phyloP scores from a whole-genome alignment of 2,329 filamentous ascomycete genomes.

The Colletotrichum sansevieriae region DNA sequence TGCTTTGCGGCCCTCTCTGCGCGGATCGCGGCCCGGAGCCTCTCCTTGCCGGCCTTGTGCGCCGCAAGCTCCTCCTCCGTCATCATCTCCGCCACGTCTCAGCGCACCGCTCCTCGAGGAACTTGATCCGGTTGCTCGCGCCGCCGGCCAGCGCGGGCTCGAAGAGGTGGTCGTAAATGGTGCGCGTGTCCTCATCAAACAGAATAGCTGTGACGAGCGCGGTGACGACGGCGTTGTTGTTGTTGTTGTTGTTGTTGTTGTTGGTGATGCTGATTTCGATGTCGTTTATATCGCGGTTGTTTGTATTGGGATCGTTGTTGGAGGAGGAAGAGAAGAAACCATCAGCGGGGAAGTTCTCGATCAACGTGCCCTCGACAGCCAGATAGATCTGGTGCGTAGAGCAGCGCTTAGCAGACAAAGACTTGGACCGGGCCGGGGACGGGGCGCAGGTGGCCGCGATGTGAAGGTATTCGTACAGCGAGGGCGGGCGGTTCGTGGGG shows the following conservation, averaged over 20 bases:
- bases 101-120: background rate
- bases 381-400: background rate
- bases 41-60: background rate
- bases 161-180: slow-evolving; percentile 2
- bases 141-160: background rate
- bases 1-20: background rate
- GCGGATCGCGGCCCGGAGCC: background rate
- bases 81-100: slow-evolving; percentile 7
- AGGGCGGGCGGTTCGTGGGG: background rate
- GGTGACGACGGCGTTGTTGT: background rate
- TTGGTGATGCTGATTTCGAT: background rate
- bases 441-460: slow-evolving; percentile 1
- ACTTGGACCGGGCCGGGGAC: background rate
- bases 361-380: background rate
- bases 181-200: background rate
- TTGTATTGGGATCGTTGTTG: background rate
- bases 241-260: background rate
- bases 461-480: slow-evolving; percentile 1
- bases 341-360: background rate
- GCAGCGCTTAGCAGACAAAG: background rate
- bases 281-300: background rate
- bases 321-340: background rate
- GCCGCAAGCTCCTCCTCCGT: background rate
- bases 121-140: background rate
- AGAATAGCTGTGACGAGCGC: slow-evolving; percentile 1